phyloP scores from a whole-genome alignment of 108 stramenopile species.

The Conticribra weissflogii region DNA sequence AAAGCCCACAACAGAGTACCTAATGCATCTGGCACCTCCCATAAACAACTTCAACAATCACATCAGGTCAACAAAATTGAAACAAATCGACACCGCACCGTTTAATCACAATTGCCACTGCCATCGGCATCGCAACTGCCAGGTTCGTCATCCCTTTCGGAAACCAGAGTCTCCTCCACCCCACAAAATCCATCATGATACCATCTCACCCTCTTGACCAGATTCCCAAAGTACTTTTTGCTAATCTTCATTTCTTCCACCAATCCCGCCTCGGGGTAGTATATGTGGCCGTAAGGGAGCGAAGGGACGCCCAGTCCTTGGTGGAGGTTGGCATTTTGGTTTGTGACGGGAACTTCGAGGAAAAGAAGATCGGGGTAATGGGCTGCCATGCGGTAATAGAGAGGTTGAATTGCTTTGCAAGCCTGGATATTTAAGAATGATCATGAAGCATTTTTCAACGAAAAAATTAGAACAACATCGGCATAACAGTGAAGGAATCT shows the following conservation, averaged over 20 bases:
- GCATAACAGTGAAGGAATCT: no score
- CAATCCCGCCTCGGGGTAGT: slow-evolving; percentile 63
- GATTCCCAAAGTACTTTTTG: slow-evolving; percentile 45
- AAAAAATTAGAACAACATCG: slow-evolving; percentile 4
- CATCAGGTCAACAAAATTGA: no score
- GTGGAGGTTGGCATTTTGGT: slow-evolving; percentile 68
- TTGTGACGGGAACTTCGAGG: slow-evolving; percentile 74
- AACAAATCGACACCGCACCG: no score
- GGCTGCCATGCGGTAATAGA: slow-evolving; percentile 57
- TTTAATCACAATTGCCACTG: not conserved
- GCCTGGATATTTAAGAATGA: slow-evolving; percentile 36
- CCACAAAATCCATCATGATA: slow-evolving; percentile 34
- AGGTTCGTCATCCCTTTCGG: not conserved
- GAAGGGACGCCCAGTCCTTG: slow-evolving; percentile 70
- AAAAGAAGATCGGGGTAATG: slow-evolving; percentile 56
- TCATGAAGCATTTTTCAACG: not conserved
- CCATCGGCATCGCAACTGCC: not conserved
- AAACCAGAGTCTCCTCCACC: slow-evolving; percentile 14
- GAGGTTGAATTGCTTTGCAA: slow-evolving; percentile 70
- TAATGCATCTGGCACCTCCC: no score
- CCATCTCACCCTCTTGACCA: slow-evolving; percentile 47
- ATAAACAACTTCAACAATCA: no score
- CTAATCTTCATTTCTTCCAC: slow-evolving; percentile 69
- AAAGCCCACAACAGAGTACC: no score
- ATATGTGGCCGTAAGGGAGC: slow-evolving; percentile 73